Conservation (phyloP, 2,329 filamentous ascomycete species). For the Zarea fungicola region DNA sequence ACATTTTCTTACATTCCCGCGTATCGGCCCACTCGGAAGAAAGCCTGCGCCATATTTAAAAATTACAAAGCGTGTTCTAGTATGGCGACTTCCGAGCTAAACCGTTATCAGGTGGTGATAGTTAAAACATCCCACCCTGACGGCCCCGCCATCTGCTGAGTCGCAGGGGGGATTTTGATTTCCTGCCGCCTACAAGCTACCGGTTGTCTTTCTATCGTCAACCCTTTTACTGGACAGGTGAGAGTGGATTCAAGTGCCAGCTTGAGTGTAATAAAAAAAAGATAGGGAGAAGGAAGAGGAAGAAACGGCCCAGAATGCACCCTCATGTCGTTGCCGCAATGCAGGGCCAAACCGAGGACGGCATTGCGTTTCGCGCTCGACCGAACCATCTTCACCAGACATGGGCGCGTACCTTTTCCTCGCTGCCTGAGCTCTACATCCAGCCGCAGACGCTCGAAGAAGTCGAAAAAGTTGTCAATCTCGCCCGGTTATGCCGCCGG, state of each 20-base stretch:
- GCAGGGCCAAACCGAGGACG: slow-evolving; percentile 25
- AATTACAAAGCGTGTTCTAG: background rate
- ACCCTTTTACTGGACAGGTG: background rate
- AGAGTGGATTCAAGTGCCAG: too few species aligned
- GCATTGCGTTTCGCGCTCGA: slow-evolving; percentile 69
- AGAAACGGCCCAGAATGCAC: slow-evolving; percentile 33
- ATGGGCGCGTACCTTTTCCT: slow-evolving; percentile 91
- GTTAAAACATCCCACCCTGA: slow-evolving; percentile 6
- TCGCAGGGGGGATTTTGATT: background rate
- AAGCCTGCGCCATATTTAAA: slow-evolving; percentile 3
- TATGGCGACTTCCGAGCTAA: slow-evolving; percentile 10
- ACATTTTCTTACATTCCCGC: too few species aligned
- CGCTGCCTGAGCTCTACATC: slow-evolving; percentile 84
- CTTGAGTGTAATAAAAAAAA: too few species aligned
- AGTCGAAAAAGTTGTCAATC: slow-evolving; percentile 74
- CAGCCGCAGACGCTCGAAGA: slow-evolving; percentile 74
- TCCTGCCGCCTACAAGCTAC: background rate
- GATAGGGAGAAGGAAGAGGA: too few species aligned
- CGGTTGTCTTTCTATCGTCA: background rate
- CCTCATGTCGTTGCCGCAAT: slow-evolving; percentile 32
- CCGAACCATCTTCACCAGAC: slow-evolving; percentile 75
- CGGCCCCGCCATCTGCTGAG: slow-evolving; percentile 5
- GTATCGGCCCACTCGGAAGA: background rate
- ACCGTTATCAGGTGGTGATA: slow-evolving; percentile 5
- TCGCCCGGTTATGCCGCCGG: slow-evolving; percentile 75